phyloP scores from a whole-genome alignment of 139 green algal genomes.

The Tetraselmis striata region DNA sequence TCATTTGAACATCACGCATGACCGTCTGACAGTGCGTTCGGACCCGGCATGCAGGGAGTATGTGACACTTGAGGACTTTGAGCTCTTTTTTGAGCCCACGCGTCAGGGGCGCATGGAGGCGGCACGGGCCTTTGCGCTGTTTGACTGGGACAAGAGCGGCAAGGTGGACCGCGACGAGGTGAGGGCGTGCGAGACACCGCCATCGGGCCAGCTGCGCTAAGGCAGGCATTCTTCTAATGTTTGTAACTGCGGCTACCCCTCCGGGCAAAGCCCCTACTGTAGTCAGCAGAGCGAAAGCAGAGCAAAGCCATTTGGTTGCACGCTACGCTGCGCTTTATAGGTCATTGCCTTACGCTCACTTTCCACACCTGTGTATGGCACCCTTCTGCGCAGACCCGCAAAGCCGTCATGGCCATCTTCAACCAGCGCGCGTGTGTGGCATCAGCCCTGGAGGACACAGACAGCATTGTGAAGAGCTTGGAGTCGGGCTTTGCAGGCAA shows the following conservation, averaged over 20 bases:
- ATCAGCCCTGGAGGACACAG: neutral
- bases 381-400: neutral
- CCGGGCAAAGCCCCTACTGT: too few relatives aligned
- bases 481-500: neutral
- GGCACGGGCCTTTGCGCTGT: neutral
- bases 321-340: too few relatives aligned
- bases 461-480: neutral
- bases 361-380: too few relatives aligned
- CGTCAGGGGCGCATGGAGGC: neutral
- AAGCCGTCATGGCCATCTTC: neutral
- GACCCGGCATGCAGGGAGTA: neutral
- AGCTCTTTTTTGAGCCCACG: neutral
- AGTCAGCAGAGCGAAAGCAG: too few relatives aligned
- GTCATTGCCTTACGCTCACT: too few relatives aligned
- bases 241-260: neutral
- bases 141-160: neutral
- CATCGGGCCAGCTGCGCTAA: too few relatives aligned
- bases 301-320: too few relatives aligned
- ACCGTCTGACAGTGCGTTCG: too few relatives aligned
- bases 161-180: neutral
- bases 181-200: too few relatives aligned
- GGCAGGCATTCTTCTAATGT: too few relatives aligned
- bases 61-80: neutral
- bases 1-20: too few relatives aligned
- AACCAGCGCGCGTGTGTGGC: neutral